Evolutionary conservation across 2,329 filamentous ascomycete species (phyloP), one percentile per base, ranked within the genome.

Genomic region (Hypoxylon sp.): DNA sequence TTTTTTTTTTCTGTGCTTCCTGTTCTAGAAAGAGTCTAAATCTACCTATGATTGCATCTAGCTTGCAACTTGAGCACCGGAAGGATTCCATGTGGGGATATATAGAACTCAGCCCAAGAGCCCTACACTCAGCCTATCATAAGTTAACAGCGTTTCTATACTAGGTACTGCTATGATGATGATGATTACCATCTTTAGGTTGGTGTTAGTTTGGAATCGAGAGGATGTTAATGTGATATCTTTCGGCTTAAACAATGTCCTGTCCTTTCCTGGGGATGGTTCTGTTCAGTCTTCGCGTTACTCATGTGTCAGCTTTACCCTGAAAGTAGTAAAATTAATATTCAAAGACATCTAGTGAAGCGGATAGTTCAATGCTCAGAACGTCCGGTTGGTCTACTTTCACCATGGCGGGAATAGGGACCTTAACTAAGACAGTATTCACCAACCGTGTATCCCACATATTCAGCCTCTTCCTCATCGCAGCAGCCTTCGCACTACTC

Each of bases 401-500:
- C 5, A 29, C 16, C 9, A 27, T 38, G 36, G 15, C 15, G 23
- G n/a, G 12, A 19, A 38, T 20, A 29, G 8, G 13, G n/a, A 12
- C 3, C 4, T n/a, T n/a, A n/a, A n/a, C n/a, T n/a, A n/a, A n/a
- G n/a, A n/a, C n/a, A n/a, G n/a, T 29, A 13, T 38, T 19, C 23
- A 27, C 23, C 11, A 19, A 12, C 21, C 36, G 23, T 9, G 11
- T 13, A 42, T 16, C 17, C 3, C 23, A 36, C 20, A 6, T 42
- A 34, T 11, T 36, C 8, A 13, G 17, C 3, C 16, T 49, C 21
- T 7, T 41, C n/a, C 8, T 48, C n/a, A 6, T 49, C 13, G 21
- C 23, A 3, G 16, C 16, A 2, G 45, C 45, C 17, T 42, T 42
- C 17, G 37, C 30, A n/a, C 23, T 42, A 2, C 17, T 49, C 21